A percentile compares a stretch with the other conserved stretches of the same genome.
phyloP scores from a whole-genome alignment of 257 asterid genomes.

The Mitragyna speciosa region DNA sequence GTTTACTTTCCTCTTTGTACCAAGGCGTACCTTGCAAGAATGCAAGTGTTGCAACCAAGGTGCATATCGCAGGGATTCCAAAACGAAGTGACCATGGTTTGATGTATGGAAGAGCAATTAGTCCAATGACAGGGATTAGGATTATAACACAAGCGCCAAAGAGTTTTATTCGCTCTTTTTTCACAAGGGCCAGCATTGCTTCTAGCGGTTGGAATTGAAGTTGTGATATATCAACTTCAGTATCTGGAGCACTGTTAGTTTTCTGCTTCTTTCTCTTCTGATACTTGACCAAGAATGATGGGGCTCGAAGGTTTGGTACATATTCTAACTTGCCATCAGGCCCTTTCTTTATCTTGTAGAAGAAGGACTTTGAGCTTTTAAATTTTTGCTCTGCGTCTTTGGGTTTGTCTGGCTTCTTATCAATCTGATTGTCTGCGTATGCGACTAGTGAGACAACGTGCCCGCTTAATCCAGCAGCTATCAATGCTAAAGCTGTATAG shows the following conservation, averaged over 20 bases:
- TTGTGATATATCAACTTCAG: neutral
- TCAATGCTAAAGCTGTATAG: constrained; percentile 43
- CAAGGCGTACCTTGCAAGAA: constrained; percentile 34
- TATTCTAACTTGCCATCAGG: neutral
- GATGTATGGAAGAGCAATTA: constrained; percentile 51
- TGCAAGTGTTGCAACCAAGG: constrained; percentile 31
- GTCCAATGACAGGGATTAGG: constrained; percentile 30
- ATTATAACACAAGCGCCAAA: neutral
- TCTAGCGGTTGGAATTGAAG: constrained; percentile 17
- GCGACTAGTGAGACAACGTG: constrained; percentile 31
- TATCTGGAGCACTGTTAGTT: neutral
- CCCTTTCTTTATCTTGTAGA: neutral
- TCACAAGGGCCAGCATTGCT: neutral
- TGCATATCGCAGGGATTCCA: constrained; percentile 52
- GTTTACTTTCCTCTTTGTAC: constrained; percentile 3
- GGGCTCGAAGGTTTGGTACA: neutral
- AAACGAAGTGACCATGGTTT: constrained; percentile 51
- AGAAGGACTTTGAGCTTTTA: neutral
- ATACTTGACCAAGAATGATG: neutral
- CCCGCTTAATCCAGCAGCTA: constrained; percentile 44
- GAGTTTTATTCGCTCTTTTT: neutral
- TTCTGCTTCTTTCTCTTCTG: neutral
- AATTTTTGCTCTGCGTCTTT: neutral
- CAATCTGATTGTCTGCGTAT: constrained; percentile 28
- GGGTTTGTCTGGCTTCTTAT: neutral